A percentile compares a stretch with the other conserved stretches of the same genome.
Evolutionary conservation across 495 filamentous ascomycete genomes (phyloP).

Genomic region (Daldinia childiae): DNA sequence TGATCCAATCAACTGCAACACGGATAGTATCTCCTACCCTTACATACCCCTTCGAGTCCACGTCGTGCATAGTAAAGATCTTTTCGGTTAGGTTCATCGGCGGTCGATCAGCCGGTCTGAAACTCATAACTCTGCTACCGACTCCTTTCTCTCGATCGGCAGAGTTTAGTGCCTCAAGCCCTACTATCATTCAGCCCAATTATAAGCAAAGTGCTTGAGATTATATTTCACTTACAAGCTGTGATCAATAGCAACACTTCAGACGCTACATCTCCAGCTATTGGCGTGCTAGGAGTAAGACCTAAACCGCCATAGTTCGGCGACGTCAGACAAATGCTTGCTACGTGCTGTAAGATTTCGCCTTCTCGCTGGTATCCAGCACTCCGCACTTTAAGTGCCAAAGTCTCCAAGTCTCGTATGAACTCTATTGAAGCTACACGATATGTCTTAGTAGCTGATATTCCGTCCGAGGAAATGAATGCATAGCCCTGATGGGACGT

Average conservation of each 20-base stretch:
- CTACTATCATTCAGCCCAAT: background rate
- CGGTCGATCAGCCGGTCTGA: background rate
- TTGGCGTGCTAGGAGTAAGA: background rate
- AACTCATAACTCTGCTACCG: background rate
- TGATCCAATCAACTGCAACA: background rate
- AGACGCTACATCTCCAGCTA: background rate
- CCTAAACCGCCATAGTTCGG: background rate
- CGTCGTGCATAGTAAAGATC: background rate
- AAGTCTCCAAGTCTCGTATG: background rate
- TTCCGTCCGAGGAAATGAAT: background rate
- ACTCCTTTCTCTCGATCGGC: background rate
- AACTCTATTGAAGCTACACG: background rate
- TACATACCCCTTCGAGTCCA: background rate
- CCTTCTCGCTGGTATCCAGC: background rate
- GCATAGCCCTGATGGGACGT: background rate
- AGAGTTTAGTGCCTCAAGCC: background rate
- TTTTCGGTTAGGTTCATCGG: background rate
- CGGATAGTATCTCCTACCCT: conserved; percentile 1
- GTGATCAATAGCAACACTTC: background rate
- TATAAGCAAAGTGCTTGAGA: background rate
- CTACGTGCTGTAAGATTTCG: background rate
- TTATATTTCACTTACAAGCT: background rate
- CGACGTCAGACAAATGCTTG: background rate
- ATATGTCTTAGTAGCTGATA: background rate
- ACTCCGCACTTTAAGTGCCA: background rate